Conservation (phyloP, 345 rosid species). For the Citrus trifoliata region DNA sequence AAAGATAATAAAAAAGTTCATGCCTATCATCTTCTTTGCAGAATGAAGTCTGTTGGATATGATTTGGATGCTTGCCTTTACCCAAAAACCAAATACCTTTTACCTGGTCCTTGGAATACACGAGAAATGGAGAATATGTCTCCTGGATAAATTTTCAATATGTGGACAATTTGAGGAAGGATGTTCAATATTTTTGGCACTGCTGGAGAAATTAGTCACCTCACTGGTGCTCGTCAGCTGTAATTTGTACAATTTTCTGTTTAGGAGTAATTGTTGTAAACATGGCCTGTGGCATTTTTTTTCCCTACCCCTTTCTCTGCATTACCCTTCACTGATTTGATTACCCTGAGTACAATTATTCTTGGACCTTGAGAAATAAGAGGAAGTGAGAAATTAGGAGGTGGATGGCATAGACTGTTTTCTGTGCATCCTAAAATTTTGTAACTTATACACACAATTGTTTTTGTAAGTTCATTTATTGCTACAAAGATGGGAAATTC, state of each 20-base stretch:
- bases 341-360: not conserved
- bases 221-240: not conserved
- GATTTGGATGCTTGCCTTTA: slow-evolving; percentile 47
- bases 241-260: not conserved
- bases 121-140: slow-evolving; percentile 16
- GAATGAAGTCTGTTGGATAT: slow-evolving; percentile 65
- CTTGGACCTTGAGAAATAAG: slow-evolving; percentile 2
- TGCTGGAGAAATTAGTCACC: not conserved
- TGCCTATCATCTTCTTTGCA: slow-evolving; percentile 43
- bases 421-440: slow-evolving; percentile 21
- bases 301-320: not conserved
- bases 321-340: not conserved
- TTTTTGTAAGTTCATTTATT: slow-evolving; percentile 7
- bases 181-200: slow-evolving; percentile 4
- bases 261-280: slow-evolving; percentile 12
- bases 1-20: slow-evolving; percentile 29
- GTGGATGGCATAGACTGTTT: slow-evolving; percentile 1
- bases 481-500: not conserved
- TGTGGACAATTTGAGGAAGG: not conserved
- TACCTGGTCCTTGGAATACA: slow-evolving; percentile 10
- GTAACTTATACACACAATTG: slow-evolving; percentile 13
- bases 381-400: not conserved
- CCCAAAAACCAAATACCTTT: slow-evolving; percentile 29
- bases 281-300: slow-evolving; percentile 6
- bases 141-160: slow-evolving; percentile 25